A percentile compares a stretch with the other conserved stretches of the same genome.
phyloP scores from a whole-genome alignment of 306 rosid genomes.

The Styphnolobium japonicum region DNA sequence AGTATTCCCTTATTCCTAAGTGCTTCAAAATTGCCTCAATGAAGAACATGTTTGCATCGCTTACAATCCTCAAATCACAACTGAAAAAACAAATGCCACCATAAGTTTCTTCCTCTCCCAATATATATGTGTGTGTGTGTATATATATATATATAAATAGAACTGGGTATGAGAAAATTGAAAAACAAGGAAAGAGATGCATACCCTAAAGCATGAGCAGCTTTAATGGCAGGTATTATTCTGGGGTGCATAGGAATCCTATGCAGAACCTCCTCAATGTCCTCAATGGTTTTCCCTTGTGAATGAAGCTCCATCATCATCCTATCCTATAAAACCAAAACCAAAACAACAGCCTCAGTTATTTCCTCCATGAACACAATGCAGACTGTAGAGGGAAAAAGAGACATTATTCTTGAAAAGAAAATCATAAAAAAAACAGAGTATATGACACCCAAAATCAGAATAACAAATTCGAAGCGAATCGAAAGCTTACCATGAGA shows the following conservation, averaged over 20 bases:
- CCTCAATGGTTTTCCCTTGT: slow-evolving; percentile 52
- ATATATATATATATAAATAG: no score
- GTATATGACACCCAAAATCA: neutral
- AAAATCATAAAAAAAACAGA: neutral
- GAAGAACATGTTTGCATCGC: slow-evolving; percentile 75
- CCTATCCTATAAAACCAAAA: slow-evolving; percentile 47
- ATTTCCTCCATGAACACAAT: neutral
- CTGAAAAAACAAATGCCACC: slow-evolving; percentile 26
- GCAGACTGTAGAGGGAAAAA: neutral
- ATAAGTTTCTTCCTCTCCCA: neutral
- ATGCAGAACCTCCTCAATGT: slow-evolving; percentile 46
- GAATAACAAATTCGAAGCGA: neutral
- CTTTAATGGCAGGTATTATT: slow-evolving; percentile 60
- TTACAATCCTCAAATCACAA: slow-evolving; percentile 80
- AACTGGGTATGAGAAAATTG: neutral
- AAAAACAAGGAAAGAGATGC: neutral
- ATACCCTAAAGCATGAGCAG: slow-evolving; percentile 60
- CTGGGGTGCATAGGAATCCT: slow-evolving; percentile 55
- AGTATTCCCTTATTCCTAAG: slow-evolving; percentile 56
- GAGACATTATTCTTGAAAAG: neutral
- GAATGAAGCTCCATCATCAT: slow-evolving; percentile 74
- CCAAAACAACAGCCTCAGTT: neutral
- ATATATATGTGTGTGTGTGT: no score
- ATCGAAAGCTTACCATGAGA: slow-evolving; percentile 53
- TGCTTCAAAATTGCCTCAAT: slow-evolving; percentile 72